Conservation (phyloP, 768 basidiomycete species). For the Coprinopsis sp. region DNA sequence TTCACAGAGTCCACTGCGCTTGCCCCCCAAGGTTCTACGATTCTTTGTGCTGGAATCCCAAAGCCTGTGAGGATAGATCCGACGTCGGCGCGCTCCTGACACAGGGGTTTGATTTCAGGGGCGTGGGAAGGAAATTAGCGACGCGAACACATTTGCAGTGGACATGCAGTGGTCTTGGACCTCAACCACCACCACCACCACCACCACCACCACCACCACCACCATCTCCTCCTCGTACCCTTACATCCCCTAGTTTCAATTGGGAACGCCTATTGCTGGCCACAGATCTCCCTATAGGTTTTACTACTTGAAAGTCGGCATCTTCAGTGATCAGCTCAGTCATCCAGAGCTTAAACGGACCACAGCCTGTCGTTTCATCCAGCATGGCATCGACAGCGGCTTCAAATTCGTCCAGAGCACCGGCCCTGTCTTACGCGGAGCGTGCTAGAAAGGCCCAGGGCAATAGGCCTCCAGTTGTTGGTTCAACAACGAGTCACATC, state of each 20-base stretch:
- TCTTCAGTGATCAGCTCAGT: neutral
- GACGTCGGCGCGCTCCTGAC: no score
- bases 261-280: neutral
- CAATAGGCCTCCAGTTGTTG: slow-evolving; percentile 25
- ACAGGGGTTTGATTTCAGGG: no score
- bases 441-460: slow-evolving; percentile 47
- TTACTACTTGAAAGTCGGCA: neutral
- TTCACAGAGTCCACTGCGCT: no score
- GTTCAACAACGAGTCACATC: slow-evolving; percentile 7
- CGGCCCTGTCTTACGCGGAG: slow-evolving; percentile 54
- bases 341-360: slow-evolving; percentile 10
- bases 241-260: neutral
- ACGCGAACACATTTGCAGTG: no score
- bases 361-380: slow-evolving; percentile 4
- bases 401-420: slow-evolving; percentile 19
- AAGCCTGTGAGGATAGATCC: no score
- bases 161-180: no score
- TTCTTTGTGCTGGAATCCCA: no score
- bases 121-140: no score
- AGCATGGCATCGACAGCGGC: slow-evolving; percentile 20
- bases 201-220: no score
- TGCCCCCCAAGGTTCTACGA: no score
- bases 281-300: neutral
- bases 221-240: slow-evolving; percentile 6
- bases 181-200: no score